Conservation (phyloP, 2,329 filamentous ascomycete genomes). For the Ceratocystis destructans region DNA sequence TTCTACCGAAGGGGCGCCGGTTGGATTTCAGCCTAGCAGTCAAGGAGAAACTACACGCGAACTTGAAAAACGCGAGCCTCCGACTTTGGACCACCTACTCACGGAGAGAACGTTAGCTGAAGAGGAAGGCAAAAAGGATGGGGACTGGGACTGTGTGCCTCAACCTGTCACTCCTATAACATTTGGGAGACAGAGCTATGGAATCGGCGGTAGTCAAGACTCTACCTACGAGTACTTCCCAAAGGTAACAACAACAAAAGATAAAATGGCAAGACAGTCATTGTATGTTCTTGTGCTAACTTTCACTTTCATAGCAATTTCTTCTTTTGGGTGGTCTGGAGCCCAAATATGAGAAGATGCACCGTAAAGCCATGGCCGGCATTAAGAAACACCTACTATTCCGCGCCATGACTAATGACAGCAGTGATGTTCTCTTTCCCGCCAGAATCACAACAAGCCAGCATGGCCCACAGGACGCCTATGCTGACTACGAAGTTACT, state of each 20-base stretch:
- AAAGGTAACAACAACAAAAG: conserved; percentile 33
- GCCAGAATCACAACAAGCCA: conserved; percentile 43
- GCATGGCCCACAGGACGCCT: conserved; percentile 29
- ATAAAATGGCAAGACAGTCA: background rate
- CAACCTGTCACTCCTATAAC: conserved; percentile 43
- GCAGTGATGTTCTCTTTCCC: conserved; percentile 57
- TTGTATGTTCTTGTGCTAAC: conserved; percentile 20
- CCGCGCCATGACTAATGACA: conserved; percentile 54
- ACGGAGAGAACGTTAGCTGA: background rate
- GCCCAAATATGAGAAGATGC: conserved; percentile 58
- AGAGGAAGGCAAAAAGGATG: background rate
- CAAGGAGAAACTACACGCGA: background rate
- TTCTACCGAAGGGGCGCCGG: background rate
- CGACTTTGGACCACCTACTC: too few species aligned
- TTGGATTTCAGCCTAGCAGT: conserved; percentile 2
- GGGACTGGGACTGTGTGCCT: conserved; percentile 36
- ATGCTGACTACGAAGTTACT: conserved; percentile 45
- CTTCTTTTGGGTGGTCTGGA: conserved; percentile 63
- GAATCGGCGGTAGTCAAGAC: conserved; percentile 53
- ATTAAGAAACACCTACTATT: conserved; percentile 63
- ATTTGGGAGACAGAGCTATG: conserved; percentile 35
- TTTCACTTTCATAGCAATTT: conserved; percentile 42
- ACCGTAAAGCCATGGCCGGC: conserved; percentile 52
- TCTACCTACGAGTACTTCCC: conserved; percentile 61
- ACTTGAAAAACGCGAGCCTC: background rate